Base-by-base conservation (phyloP, 2,329 filamentous ascomycete species). In the Colletotrichum cordylinicola region DNA sequence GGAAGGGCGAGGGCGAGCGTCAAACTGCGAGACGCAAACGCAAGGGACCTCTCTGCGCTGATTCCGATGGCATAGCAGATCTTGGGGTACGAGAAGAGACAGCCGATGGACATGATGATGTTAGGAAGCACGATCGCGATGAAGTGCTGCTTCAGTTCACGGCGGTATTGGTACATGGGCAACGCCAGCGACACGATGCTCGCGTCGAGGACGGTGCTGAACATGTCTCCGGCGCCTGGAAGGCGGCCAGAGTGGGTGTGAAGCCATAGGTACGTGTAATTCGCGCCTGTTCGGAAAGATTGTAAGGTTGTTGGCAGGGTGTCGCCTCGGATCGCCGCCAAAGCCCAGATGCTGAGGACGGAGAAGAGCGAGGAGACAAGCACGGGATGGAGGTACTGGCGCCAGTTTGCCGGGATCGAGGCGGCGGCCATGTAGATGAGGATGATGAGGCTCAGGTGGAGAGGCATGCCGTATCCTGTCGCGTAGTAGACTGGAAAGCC, bases 1-100 rank as follows among this genome's bases (percentile, higher is more conserved):
- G 91, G 91, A 4, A 86, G 88, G 0, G 91, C 91, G n/a, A 93
- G 85, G 4, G 91, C 91, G 5, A 93, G 86, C 2, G 91, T 92
- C 75, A 93, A 79, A 77, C 89, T 91, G 33, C 91, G 84, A 2
- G 87, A 87, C 4, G 90, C 87, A 78, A 93, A 92, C 3, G 91
- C 87, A 0, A 93, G 85, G 72, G 87, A 88, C 21, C 90, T 85
- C 29, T 82, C 80, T 0, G 89, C 85, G 12, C 85, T 85, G 78
- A 92, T 92, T n/a, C 90, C 90, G 39, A 91, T 84, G 6, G 86
- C 86, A 76, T 85, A 84, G 82, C 90, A 92, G 13, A 91, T 72
- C 6, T 83, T 79, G n/a, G 91, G 91, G 80, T 93, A 92, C 5
- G 85, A 87, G 80, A 92, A 90, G 8, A 93, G 84, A 18, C 90